Conservation (phyloP, 192 early-diverging fungal genomes). For the Diversispora epigaea region DNA sequence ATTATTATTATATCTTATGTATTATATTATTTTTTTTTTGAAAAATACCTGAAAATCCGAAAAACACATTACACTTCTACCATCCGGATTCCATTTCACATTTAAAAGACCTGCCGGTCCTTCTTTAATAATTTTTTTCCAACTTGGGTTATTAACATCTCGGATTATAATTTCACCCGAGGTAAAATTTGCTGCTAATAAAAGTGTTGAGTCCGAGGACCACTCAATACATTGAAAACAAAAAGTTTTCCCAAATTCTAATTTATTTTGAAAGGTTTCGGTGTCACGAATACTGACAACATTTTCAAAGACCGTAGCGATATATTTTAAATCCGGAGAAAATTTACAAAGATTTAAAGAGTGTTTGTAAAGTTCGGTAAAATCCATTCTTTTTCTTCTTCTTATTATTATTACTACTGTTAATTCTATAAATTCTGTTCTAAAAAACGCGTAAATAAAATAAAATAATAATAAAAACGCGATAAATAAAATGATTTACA, state of each 20-base stretch:
- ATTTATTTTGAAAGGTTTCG: slow-evolving; percentile 59
- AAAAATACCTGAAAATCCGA: slow-evolving; percentile 31
- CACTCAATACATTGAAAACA: slow-evolving; percentile 53
- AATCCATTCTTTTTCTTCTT: slow-evolving; percentile 48
- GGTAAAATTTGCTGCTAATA: slow-evolving; percentile 54
- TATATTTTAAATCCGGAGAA: slow-evolving; percentile 61
- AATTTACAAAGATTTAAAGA: slow-evolving; percentile 53
- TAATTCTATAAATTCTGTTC: no score
- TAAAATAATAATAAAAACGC: no score
- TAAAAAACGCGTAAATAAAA: no score
- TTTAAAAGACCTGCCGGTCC: slow-evolving; percentile 44
- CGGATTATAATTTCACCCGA: slow-evolving; percentile 54
- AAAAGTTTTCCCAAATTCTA: slow-evolving; percentile 34
- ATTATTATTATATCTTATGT: no score
- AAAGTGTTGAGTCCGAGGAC: slow-evolving; percentile 63
- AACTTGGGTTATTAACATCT: slow-evolving; percentile 57
- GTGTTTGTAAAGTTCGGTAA: slow-evolving; percentile 70
- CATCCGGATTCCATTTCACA: slow-evolving; percentile 30
- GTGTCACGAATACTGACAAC: slow-evolving; percentile 72
- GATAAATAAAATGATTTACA: no score
- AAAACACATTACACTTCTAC: slow-evolving; percentile 9
- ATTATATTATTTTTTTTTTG: no score
- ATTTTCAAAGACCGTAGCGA: slow-evolving; percentile 68
- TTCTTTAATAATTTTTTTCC: slow-evolving; percentile 57
- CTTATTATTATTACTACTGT: no score